Evolutionary conservation across 2,329 filamentous ascomycete genomes (phyloP).

Genomic region (Daldinia sp.): DNA sequence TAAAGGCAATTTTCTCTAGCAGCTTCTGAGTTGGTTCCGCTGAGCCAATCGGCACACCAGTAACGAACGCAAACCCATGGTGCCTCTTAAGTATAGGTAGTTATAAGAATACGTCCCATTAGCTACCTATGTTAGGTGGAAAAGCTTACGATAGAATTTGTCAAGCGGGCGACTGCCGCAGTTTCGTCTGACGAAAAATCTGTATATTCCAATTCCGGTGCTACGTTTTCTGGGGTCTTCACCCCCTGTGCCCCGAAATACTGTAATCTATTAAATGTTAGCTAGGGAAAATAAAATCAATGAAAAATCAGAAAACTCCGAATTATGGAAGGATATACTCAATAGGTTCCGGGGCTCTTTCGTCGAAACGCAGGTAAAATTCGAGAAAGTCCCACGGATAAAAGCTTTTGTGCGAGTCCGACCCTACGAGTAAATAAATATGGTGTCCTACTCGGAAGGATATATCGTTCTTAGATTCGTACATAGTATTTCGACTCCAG

Average conservation of each 20-base stretch:
- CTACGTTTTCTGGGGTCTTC: slow-evolving; percentile 49
- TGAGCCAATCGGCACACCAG: slow-evolving; percentile 68
- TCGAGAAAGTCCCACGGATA: slow-evolving; percentile 72
- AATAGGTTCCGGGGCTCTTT: slow-evolving; percentile 47
- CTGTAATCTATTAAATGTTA: slow-evolving; percentile 28
- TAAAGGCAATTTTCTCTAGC: slow-evolving; percentile 82
- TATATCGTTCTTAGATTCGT: slow-evolving; percentile 2
- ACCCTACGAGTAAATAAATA: slow-evolving; percentile 59
- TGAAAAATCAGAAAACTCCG: neutral
- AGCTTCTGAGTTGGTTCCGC: slow-evolving; percentile 78
- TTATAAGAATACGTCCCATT: slow-evolving; percentile 25
- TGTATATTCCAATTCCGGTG: slow-evolving; percentile 68
- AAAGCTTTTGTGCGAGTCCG: slow-evolving; percentile 71
- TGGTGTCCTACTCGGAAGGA: slow-evolving; percentile 10
- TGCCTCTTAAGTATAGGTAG: slow-evolving; percentile 62
- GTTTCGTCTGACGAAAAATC: slow-evolving; percentile 66
- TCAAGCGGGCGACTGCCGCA: slow-evolving; percentile 66
- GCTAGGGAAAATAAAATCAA: no score
- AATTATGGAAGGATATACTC: slow-evolving; percentile 39
- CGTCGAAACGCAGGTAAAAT: slow-evolving; percentile 51
- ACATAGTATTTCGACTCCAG: slow-evolving; percentile 61
- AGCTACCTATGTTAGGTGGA: neutral
- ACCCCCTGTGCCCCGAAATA: slow-evolving; percentile 45
- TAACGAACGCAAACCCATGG: slow-evolving; percentile 81
- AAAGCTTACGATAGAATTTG: slow-evolving; percentile 65